These are phyloP conservation scores for Arxiozyma slooffiae DNA, from an alignment of 1,139 yeast genomes.

Conservation along the genomic window DNA sequence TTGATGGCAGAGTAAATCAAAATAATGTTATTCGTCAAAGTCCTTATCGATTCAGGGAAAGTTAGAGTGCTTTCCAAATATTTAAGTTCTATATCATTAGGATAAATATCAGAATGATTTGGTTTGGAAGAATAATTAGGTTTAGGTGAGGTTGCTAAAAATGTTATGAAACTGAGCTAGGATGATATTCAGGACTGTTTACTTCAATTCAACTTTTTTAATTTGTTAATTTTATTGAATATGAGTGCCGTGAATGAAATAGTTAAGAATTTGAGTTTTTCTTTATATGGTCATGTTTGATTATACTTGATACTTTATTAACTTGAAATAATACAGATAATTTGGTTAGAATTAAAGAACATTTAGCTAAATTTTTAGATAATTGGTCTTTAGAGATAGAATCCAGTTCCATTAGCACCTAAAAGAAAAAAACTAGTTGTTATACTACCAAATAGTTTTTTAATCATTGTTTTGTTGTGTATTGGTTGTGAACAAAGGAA, in stretches of 20 bases:
- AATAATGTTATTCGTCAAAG: slow-evolving; percentile 33
- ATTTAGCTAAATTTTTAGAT: slow-evolving; percentile 23
- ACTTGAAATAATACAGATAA: slow-evolving; percentile 26
- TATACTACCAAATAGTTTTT: background rate
- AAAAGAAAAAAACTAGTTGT: background rate
- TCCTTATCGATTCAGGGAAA: slow-evolving; percentile 58
- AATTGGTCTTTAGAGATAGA: slow-evolving; percentile 18
- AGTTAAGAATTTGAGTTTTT: slow-evolving; percentile 14
- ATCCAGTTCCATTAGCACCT: slow-evolving; percentile 1
- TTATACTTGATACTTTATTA: slow-evolving; percentile 18
- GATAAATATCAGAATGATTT: slow-evolving; percentile 59
- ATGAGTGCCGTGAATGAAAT: slow-evolving; percentile 19
- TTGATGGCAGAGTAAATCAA: slow-evolving; percentile 22
- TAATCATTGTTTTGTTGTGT: background rate
- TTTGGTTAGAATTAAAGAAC: slow-evolving; percentile 20
- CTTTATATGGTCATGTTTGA: slow-evolving; percentile 16
- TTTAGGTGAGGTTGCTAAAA: slow-evolving; percentile 30
- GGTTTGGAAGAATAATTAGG: slow-evolving; percentile 59
- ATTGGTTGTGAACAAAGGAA: background rate
- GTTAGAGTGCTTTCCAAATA: slow-evolving; percentile 55
- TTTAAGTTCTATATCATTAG: slow-evolving; percentile 60
- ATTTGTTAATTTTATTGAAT: slow-evolving; percentile 25
- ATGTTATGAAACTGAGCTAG: slow-evolving; percentile 31
- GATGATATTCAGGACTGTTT: slow-evolving; percentile 40
- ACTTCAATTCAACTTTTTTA: slow-evolving; percentile 32